Evolutionary conservation across 805 yeast species (phyloP).

Genomic region (Kodamaea lidongshanica): DNA sequence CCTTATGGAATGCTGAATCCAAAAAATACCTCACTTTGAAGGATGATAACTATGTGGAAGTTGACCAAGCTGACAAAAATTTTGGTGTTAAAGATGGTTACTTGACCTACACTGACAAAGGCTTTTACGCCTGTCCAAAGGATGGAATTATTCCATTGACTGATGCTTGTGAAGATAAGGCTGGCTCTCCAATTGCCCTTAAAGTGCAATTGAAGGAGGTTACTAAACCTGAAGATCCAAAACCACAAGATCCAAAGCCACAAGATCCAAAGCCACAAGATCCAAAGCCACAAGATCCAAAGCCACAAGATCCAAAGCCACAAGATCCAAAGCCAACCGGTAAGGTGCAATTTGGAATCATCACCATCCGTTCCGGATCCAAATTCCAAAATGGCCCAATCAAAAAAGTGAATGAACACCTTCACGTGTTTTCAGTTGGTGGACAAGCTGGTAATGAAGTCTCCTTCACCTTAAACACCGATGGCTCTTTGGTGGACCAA

Average conservation of each 20-base stretch:
- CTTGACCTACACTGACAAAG: conserved; percentile 9
- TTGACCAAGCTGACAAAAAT: conserved; percentile 8
- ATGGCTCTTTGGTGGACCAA: conserved; percentile 26
- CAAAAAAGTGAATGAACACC: conserved; percentile 25
- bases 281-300: conserved; percentile 4
- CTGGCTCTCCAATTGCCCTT: conserved; percentile 9
- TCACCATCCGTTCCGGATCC: conserved; percentile 21
- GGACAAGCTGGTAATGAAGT: conserved; percentile 24
- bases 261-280: conserved; percentile 8
- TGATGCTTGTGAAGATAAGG: conserved; percentile 6
- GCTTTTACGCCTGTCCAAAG: conserved; percentile 12
- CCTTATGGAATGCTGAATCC: conserved; percentile 16
- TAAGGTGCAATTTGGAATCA: conserved; percentile 14
- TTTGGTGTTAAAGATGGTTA: conserved; percentile 10
- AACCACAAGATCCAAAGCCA: conserved; percentile 6
- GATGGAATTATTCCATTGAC: conserved; percentile 1
- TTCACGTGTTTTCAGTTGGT: conserved; percentile 30
- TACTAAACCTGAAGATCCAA: conserved; percentile 4
- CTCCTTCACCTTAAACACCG: conserved; percentile 18
- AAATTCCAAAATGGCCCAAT: conserved; percentile 20
- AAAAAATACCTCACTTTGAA: conserved; percentile 14
- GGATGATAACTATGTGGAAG: conserved; percentile 5
- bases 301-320: conserved; percentile 1
- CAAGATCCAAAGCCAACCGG: conserved; percentile 4
- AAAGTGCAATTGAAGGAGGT: too few relatives aligned